Evolutionary conservation across 371 early-diverging fungal species (phyloP).

Genomic region (Phascolomyces articulosus): DNA sequence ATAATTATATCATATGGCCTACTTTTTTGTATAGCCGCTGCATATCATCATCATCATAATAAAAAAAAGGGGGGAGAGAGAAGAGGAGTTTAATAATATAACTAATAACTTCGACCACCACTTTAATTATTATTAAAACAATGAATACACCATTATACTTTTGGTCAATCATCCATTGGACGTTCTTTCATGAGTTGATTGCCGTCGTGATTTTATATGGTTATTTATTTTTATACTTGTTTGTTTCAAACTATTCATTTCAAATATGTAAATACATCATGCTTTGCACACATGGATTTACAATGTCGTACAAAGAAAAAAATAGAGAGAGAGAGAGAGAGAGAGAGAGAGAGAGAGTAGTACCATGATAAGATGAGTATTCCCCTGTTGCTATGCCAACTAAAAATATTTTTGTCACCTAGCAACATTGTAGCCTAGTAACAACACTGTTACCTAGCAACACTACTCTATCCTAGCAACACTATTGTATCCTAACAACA

Average conservation of each 20-base stretch:
- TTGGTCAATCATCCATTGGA: too few relatives aligned
- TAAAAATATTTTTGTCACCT: too few relatives aligned
- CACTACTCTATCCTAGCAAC: too few relatives aligned
- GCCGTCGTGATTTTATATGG: background rate
- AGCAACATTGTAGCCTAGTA: too few relatives aligned
- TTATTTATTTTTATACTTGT: background rate
- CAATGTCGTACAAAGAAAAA: background rate
- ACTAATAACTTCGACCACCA: background rate
- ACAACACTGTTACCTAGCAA: too few relatives aligned
- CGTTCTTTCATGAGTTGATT: too few relatives aligned
- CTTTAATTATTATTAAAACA: too few relatives aligned
- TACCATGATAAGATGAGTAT: background rate
- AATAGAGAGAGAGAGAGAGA: background rate
- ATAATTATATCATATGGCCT: background rate
- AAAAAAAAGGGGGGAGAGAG: background rate
- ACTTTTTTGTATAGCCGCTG: background rate
- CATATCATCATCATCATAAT: background rate
- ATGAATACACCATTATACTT: too few relatives aligned
- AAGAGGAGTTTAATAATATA: background rate
- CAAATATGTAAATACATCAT: background rate
- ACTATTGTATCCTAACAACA: too few relatives aligned
- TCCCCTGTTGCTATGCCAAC: background rate
- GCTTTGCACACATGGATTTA: background rate
- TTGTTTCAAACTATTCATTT: background rate
- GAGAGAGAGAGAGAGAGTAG: background rate